These are phyloP conservation scores for Paracamarosporium sp. DNA, from an alignment of 2,329 filamentous ascomycete genomes.

Conservation along the genomic window DNA sequence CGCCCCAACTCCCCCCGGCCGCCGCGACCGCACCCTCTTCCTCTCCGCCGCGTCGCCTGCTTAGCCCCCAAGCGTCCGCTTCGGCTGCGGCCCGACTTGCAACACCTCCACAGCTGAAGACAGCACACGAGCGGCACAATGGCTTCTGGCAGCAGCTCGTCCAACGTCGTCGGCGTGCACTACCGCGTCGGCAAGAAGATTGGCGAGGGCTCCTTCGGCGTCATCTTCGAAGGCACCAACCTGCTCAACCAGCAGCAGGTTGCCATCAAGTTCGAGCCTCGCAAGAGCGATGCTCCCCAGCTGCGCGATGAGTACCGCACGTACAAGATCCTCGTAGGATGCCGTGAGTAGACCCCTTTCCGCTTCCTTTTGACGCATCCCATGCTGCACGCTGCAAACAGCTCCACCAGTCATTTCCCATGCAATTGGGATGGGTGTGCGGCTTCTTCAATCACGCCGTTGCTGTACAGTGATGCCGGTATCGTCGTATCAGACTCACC, in stretches of 20 bases:
- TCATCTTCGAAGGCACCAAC: slow-evolving; percentile 98
- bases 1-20: slow-evolving; percentile 1
- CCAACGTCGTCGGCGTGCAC: slow-evolving; percentile 98
- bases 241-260: slow-evolving; percentile 99
- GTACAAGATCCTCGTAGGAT: slow-evolving; percentile 99
- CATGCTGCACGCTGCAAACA: neutral
- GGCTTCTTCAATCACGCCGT: neutral
- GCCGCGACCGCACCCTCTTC: slow-evolving; percentile 1
- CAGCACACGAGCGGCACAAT: slow-evolving; percentile 54
- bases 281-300: slow-evolving; percentile 98
- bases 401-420: neutral
- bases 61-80: slow-evolving; percentile 24
- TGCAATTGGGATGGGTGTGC: neutral
- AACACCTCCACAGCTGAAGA: slow-evolving; percentile 7
- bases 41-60: slow-evolving; percentile 10
- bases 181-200: slow-evolving; percentile 99
- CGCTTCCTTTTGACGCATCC: slow-evolving; percentile 14
- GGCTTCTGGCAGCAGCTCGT: slow-evolving; percentile 89
- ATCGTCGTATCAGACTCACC: neutral
- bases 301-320: slow-evolving; percentile 98
- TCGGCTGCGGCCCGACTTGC: slow-evolving; percentile 25
- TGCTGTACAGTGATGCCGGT: neutral
- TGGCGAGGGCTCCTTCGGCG: slow-evolving; percentile 96
- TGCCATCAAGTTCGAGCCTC: slow-evolving; percentile 99
- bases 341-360: slow-evolving; percentile 73